These are phyloP conservation scores for Tolypocladium tundrense DNA, from an alignment of 2,329 filamentous ascomycete genomes.

Conservation along the genomic window DNA sequence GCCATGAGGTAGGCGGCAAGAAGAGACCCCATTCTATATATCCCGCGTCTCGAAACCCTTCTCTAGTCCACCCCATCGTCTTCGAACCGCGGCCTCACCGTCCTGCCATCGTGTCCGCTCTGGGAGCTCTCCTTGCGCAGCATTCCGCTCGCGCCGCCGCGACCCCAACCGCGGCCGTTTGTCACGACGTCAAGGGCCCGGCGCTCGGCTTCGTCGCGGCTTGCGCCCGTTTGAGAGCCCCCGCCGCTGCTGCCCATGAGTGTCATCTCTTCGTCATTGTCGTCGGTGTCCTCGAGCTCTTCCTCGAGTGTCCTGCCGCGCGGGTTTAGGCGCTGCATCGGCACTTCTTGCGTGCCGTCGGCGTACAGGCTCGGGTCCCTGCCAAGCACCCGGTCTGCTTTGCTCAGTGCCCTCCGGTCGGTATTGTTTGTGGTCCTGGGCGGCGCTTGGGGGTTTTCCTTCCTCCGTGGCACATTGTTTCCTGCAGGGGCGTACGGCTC, in stretches of 20 bases:
- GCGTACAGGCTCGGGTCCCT: slow-evolving; percentile 46
- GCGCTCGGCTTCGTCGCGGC: slow-evolving; percentile 30
- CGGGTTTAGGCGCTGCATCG: slow-evolving; percentile 36
- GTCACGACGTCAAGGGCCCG: slow-evolving; percentile 33
- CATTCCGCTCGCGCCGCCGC: slow-evolving; percentile 32
- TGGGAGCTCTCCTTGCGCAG: slow-evolving; percentile 24
- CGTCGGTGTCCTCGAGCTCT: slow-evolving; percentile 29
- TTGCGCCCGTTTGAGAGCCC: background rate
- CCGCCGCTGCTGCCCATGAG: background rate
- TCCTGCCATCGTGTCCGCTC: slow-evolving; percentile 5
- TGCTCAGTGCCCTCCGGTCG: slow-evolving; percentile 34
- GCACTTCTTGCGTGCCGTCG: slow-evolving; percentile 33
- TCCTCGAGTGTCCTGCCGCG: slow-evolving; percentile 33
- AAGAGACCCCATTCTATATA: background rate
- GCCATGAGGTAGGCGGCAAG: background rate
- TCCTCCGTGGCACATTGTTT: background rate
- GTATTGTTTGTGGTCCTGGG: slow-evolving; percentile 5
- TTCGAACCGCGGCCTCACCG: slow-evolving; percentile 8
- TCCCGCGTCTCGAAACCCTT: background rate
- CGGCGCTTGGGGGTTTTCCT: background rate
- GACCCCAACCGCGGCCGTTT: slow-evolving; percentile 26
- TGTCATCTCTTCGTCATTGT: slow-evolving; percentile 20
- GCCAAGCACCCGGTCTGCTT: slow-evolving; percentile 48
- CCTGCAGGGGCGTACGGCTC: background rate
- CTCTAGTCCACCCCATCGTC: slow-evolving; percentile 24